These are phyloP conservation scores for Castanea mollissima DNA, from an alignment of 306 rosid genomes.

Conservation along the genomic window DNA sequence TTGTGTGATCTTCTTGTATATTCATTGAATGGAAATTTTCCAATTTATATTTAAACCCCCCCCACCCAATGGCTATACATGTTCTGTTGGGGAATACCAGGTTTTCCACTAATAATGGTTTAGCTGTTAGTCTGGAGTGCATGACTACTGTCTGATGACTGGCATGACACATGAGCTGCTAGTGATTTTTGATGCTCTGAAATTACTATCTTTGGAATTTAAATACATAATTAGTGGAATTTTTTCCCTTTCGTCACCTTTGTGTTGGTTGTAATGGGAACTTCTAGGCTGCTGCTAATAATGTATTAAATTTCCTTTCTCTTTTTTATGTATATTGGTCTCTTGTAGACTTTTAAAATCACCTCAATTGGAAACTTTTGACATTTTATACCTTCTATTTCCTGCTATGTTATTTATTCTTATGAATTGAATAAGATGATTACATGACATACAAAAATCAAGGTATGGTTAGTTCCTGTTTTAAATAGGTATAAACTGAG, in stretches of 20 bases:
- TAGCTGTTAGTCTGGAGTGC: neutral
- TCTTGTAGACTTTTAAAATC: neutral
- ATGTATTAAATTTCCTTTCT: neutral
- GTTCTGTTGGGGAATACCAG: neutral
- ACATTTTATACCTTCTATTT: no score
- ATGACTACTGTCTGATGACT: neutral
- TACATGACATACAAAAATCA: neutral
- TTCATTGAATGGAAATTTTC: neutral
- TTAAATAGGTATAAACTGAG: neutral
- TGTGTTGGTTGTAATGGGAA: neutral
- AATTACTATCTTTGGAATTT: neutral
- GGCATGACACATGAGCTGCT: neutral
- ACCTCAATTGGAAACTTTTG: no score
- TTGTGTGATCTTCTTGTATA: conserved; percentile 12
- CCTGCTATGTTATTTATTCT: no score
- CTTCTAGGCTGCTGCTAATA: neutral
- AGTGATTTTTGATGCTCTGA: neutral
- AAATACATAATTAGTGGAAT: neutral
- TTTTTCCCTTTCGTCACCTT: neutral
- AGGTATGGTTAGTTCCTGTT: conserved; percentile 9
- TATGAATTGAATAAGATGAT: no score
- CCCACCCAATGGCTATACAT: no score
- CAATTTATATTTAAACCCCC: neutral
- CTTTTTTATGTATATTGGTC: neutral
- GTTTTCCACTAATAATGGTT: neutral